Evolutionary conservation across 805 yeast species (phyloP).

Genomic region (Metschnikowia sp.): DNA sequence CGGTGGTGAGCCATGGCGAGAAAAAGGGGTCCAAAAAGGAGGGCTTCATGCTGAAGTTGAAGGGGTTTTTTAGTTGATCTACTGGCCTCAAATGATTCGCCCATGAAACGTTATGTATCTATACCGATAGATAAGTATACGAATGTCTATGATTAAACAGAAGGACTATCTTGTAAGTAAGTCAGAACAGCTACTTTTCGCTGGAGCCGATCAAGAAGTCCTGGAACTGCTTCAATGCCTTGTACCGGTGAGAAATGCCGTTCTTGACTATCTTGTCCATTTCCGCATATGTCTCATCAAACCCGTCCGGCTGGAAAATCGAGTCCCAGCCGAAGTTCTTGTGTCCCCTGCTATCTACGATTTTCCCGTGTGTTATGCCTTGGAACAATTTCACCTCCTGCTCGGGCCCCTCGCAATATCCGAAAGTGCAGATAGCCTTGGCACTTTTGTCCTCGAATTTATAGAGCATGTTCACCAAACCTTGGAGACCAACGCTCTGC

Average conservation of each 20-base stretch:
- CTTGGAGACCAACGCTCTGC: constrained; percentile 67
- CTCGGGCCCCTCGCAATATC: constrained; percentile 82
- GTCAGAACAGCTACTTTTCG: background rate
- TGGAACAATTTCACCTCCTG: constrained; percentile 71
- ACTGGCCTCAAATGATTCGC: too few relatives aligned
- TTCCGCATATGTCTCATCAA: constrained; percentile 72
- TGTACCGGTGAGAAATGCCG: constrained; percentile 80
- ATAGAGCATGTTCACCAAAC: constrained; percentile 70
- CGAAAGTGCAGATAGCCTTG: constrained; percentile 87
- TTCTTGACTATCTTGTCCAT: constrained; percentile 77
- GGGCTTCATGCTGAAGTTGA: constrained; percentile 46
- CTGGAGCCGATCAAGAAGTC: constrained; percentile 38
- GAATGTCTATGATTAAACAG: too few relatives aligned
- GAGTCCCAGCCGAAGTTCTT: constrained; percentile 92
- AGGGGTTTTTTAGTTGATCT: constrained; percentile 31
- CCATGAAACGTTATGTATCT: too few relatives aligned
- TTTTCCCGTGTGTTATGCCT: constrained; percentile 77
- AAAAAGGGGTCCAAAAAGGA: constrained; percentile 23
- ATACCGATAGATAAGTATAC: too few relatives aligned
- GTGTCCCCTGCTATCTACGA: constrained; percentile 77
- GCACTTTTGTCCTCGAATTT: constrained; percentile 85
- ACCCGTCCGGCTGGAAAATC: constrained; percentile 79
- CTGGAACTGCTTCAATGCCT: constrained; percentile 72
- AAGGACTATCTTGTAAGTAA: too few relatives aligned
- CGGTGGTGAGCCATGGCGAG: constrained; percentile 36